Evolutionary conservation across 331 rosid genomes (phyloP).

Genomic region (Cydonia oblonga): DNA sequence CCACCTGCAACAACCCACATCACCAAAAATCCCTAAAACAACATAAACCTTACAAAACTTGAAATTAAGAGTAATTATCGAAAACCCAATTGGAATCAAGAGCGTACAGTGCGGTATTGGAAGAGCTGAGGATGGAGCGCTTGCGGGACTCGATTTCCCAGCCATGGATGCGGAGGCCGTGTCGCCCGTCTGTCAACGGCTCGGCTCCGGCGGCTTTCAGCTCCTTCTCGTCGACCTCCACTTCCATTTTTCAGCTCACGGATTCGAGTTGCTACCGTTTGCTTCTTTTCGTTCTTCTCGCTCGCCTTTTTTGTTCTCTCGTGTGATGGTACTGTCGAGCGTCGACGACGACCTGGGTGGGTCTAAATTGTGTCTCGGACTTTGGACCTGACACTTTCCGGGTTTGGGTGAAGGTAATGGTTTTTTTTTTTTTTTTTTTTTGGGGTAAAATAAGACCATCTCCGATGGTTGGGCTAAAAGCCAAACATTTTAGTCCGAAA

Average conservation of each 20-base stretch:
- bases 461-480: too few relatives aligned
- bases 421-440: too few relatives aligned
- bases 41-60: neutral
- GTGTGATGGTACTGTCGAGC: neutral
- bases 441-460: fast-evolving
- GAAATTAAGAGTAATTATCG: neutral
- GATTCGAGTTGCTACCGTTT: neutral
- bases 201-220: slow-evolving; percentile 85
- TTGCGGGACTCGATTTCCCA: slow-evolving; percentile 80
- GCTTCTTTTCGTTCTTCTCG: neutral
- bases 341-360: neutral
- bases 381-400: too few relatives aligned
- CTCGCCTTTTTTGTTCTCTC: neutral
- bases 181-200: slow-evolving; percentile 46
- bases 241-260: slow-evolving; percentile 40
- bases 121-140: slow-evolving; percentile 61
- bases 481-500: too few relatives aligned
- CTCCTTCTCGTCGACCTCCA: slow-evolving; percentile 52
- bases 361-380: neutral
- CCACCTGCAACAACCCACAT: slow-evolving; percentile 54
- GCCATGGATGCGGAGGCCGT: slow-evolving; percentile 65
- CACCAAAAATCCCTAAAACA: neutral
- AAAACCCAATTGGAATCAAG: neutral
- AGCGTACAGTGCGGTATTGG: slow-evolving; percentile 40
- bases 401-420: too few relatives aligned